Percentiles rank a stretch among this genome's conserved stretches.
phyloP scores from a whole-genome alignment of 106 monocot species.

The Amphibolis antarctica region DNA sequence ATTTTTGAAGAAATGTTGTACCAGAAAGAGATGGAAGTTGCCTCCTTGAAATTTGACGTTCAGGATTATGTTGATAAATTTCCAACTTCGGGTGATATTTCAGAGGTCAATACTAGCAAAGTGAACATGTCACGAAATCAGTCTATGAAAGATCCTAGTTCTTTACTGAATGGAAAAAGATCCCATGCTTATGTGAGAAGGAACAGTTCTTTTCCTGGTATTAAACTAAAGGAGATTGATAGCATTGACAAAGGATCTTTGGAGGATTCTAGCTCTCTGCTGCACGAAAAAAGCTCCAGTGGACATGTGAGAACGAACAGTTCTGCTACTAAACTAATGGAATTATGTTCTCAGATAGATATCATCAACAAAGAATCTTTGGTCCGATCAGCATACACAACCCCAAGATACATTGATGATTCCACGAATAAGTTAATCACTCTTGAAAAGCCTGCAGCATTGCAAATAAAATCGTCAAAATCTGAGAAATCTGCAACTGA shows the following conservation, averaged over 20 bases:
- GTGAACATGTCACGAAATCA: constrained; percentile 6
- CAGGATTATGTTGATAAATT: constrained; percentile 23
- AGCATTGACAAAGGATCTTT: constrained; percentile 10
- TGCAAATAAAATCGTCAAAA: no score
- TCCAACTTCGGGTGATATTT: not conserved
- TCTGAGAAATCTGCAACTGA: no score
- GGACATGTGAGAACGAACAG: no score
- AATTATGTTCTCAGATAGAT: no score
- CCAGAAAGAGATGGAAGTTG: constrained; percentile 53
- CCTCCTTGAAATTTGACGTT: constrained; percentile 39
- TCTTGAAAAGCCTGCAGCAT: no score
- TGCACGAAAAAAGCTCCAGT: no score
- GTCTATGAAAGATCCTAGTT: constrained; percentile 1
- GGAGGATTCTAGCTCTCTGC: no score
- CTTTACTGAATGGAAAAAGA: constrained; percentile 1
- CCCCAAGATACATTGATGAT: constrained; percentile 9
- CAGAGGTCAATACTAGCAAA: constrained; percentile 10
- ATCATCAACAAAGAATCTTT: not conserved
- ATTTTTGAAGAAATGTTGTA: constrained; percentile 43
- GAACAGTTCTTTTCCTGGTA: constrained; percentile 35
- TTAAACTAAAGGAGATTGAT: constrained; percentile 20
- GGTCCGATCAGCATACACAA: not conserved
- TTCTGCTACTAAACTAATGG: no score
- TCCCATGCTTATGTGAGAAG: constrained; percentile 21
- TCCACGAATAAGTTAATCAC: not conserved